phyloP scores from a whole-genome alignment of 305 asterid species.

The Fraxinus albicans region DNA sequence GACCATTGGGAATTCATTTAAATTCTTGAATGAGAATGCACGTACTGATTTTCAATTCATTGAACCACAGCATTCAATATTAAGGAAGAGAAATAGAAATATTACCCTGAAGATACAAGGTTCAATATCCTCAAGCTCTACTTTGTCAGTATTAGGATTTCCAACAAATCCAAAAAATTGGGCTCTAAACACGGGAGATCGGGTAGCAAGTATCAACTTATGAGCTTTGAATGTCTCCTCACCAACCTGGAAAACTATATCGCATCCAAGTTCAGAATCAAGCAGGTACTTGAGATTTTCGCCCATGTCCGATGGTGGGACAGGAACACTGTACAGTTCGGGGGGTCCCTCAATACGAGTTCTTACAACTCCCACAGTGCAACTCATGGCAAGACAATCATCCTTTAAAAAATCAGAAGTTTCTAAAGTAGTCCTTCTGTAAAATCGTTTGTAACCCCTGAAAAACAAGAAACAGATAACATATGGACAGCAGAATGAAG shows the following conservation, averaged over 20 bases:
- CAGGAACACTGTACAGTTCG: constrained; percentile 45
- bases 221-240: constrained; percentile 84
- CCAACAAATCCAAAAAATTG: constrained; percentile 86
- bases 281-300: constrained; percentile 62
- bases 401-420: constrained; percentile 87
- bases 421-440: constrained; percentile 69
- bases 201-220: constrained; percentile 84
- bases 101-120: constrained; percentile 77
- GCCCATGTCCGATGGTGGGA: constrained; percentile 90
- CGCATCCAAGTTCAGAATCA: constrained; percentile 67
- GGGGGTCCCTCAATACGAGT: constrained; percentile 88
- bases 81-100: constrained; percentile 3
- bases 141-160: constrained; percentile 51
- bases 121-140: constrained; percentile 76
- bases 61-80: constrained; percentile 4
- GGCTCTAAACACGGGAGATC: constrained; percentile 95
- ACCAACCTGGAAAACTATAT: constrained; percentile 70
- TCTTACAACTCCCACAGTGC: constrained; percentile 95
- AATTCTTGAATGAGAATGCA: background rate
- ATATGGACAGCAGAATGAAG: background rate
- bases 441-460: constrained; percentile 96
- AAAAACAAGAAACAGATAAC: constrained; percentile 26
- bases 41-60: background rate
- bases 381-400: constrained; percentile 79
- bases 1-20: background rate